Evolutionary conservation across 805 yeast species (phyloP), one percentile per base, ranked within the genome.

Genomic region (Candida dendrica): DNA sequence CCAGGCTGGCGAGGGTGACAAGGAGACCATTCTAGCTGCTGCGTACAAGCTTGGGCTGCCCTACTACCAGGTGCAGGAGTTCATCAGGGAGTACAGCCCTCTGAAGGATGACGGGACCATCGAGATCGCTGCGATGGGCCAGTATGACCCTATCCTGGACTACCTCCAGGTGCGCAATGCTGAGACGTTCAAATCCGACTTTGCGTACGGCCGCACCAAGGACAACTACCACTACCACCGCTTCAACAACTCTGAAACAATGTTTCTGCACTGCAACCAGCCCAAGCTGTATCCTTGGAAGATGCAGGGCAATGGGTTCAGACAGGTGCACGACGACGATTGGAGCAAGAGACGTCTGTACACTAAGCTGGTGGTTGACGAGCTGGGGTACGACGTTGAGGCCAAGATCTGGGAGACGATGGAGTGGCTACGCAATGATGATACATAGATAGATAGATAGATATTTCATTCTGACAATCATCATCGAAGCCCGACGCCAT

Each of bases 1-100:
- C 30, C 70, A 69, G 33, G 75, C 74, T 4, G 93, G 93, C n/a
- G 87, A 81, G 62, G 93, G 91, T 39, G 91, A 84, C 56, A 84
- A 84, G 53, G 91, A 84, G 49, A 82, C 91, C 0, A 81, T 81
- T 46, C 66, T 81, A 41, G 85, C 88, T 0, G 85, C 88, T 1
- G 82, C 87, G 2, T 68, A 70, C 26, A 74, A 71, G 10, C 61
- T 72, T 26, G 59, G 62, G 2, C 60, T 73, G 40, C 63, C 69
- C 1, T 78, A 66, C 47, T 78, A 79, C 53, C 83, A 77, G 55
- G 78, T 79, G 8, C 65, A 72, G 38, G 73, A 68, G 47, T 64
- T 64, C 46, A 65, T 79, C 50, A 61, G 68, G 35, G 82, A 81
- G 51, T 79, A 43, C 80, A 84, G 40, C 63, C 17, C 32, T 11